A percentile compares a stretch with the other conserved stretches of the same genome.
Conservation (phyloP, 2,329 filamentous ascomycete species). For the Botryotinia calthae region DNA sequence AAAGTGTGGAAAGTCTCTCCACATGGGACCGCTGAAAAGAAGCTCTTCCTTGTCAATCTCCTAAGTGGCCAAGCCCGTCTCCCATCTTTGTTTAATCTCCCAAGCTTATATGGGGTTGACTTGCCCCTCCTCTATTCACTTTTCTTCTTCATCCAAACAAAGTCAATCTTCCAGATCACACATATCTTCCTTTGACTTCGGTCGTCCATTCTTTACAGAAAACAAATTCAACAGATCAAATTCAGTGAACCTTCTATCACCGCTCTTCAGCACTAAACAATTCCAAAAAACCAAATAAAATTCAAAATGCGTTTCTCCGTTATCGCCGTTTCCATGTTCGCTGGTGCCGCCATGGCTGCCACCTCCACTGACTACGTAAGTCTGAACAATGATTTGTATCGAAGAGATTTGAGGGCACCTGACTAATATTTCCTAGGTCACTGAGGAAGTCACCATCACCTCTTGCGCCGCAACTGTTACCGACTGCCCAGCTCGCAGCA, state of each 20-base stretch:
- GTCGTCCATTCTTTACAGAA: constrained; percentile 39
- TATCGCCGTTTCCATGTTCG: constrained; percentile 23
- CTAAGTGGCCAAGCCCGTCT: not conserved
- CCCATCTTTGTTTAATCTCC: constrained; percentile 26
- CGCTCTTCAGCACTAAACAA: constrained; percentile 30
- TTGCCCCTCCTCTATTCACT: constrained; percentile 19
- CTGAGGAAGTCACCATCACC: constrained; percentile 22
- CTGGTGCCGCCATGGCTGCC: constrained; percentile 21
- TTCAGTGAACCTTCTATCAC: constrained; percentile 19
- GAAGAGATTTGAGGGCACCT: not conserved
- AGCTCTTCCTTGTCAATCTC: constrained; percentile 12
- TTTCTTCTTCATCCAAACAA: constrained; percentile 31
- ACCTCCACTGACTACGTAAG: constrained; percentile 20
- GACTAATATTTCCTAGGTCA: constrained; percentile 8
- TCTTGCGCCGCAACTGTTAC: constrained; percentile 21
- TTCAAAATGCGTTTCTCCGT: constrained; percentile 29
- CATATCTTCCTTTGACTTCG: constrained; percentile 34
- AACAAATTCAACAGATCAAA: constrained; percentile 35
- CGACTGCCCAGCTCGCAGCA: constrained; percentile 22
- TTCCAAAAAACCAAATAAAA: constrained; percentile 2
- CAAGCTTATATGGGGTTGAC: constrained; percentile 26
- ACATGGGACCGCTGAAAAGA: constrained; percentile 19
- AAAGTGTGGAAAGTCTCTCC: constrained; percentile 5
- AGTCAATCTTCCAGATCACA: constrained; percentile 25
- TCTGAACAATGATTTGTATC: not conserved